A percentile compares a stretch with the other conserved stretches of the same genome.
These are phyloP conservation scores for Monilinia aucupariae DNA, from an alignment of 2,329 filamentous ascomycete genomes.

Conservation along the genomic window DNA sequence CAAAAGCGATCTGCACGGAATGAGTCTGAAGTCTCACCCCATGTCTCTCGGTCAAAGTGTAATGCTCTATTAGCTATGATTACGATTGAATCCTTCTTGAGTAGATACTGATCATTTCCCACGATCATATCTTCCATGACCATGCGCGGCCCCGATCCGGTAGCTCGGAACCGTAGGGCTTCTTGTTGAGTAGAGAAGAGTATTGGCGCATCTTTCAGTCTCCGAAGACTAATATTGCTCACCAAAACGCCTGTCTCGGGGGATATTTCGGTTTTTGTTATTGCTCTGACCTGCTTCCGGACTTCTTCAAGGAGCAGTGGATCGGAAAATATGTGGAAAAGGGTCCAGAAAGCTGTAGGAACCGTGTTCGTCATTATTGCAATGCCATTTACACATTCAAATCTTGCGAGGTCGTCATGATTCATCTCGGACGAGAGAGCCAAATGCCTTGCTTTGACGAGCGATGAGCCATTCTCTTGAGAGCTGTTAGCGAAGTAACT, in stretches of 20 bases:
- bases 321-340: constrained; percentile 9
- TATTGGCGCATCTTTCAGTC: not conserved
- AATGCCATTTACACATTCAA: constrained; percentile 7
- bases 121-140: constrained; percentile 3
- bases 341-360: constrained; percentile 5
- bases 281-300: not conserved
- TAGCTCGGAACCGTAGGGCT: constrained; percentile 3
- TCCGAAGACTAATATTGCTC: not conserved
- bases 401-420: not conserved
- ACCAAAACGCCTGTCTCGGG: not conserved
- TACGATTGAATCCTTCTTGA: constrained; percentile 2
- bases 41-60: not conserved
- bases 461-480: constrained; percentile 1
- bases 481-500: not conserved
- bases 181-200: constrained; percentile 3
- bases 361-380: constrained; percentile 10
- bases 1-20: constrained; percentile 3
- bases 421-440: not conserved
- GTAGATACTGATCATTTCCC: constrained; percentile 2
- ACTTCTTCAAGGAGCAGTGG: not conserved
- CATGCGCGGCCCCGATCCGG: not conserved
- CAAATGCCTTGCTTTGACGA: constrained; percentile 1
- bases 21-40: not conserved
- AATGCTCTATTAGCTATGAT: constrained; percentile 2
- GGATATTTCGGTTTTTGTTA: not conserved